Conservation (phyloP, 2,329 filamentous ascomycete genomes). For the Ploettnerulaceae sp. region DNA sequence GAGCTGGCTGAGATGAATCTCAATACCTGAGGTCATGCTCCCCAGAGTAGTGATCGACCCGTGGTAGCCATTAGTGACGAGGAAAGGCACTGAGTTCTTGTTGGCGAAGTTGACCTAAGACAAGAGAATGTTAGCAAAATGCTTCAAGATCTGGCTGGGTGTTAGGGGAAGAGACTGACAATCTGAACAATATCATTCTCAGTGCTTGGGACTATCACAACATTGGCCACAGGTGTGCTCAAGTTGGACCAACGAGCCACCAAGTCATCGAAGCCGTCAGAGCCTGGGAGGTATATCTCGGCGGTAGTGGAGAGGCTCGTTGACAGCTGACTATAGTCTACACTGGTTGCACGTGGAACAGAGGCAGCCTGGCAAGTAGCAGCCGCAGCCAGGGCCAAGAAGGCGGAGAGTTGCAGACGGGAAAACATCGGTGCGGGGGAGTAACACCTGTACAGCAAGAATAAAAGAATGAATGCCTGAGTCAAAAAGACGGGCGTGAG, state of each 20-base stretch:
- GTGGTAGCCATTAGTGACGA: slow-evolving; percentile 1
- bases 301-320: slow-evolving; percentile 18
- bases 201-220: slow-evolving; percentile 44
- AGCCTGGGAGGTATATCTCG: slow-evolving; percentile 21
- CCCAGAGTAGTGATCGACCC: slow-evolving; percentile 6
- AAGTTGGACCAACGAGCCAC: slow-evolving; percentile 35
- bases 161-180: too few species aligned
- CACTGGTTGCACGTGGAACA: background rate
- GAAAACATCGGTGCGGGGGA: background rate
- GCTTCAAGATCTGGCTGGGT: background rate
- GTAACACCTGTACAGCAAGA: background rate
- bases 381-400: slow-evolving; percentile 5
- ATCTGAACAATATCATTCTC: slow-evolving; percentile 47
- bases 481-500: slow-evolving; percentile 1
- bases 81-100: slow-evolving; percentile 27
- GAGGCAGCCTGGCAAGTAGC: background rate
- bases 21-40: slow-evolving; percentile 3
- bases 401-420: slow-evolving; percentile 1
- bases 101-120: slow-evolving; percentile 48
- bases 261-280: slow-evolving; percentile 13
- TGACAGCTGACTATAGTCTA: slow-evolving; percentile 29
- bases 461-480: slow-evolving; percentile 4
- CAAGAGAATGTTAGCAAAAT: background rate
- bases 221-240: slow-evolving; percentile 39
- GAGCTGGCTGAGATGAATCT: slow-evolving; percentile 16